Evolutionary conservation across 2,329 filamentous ascomycete species (phyloP).

Genomic region (Alternaria conjuncta): DNA sequence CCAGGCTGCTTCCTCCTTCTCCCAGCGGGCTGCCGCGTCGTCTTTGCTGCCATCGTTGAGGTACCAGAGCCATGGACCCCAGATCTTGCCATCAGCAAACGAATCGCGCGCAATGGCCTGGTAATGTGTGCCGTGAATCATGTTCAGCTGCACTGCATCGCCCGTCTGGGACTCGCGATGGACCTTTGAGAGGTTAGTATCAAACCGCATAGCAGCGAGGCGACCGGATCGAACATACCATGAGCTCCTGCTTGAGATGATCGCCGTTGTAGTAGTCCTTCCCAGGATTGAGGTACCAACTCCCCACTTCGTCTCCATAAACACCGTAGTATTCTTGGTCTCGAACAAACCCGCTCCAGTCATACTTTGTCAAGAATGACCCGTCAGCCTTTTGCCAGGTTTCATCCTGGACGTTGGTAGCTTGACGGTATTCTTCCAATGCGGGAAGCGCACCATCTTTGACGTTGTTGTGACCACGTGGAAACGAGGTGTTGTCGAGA

Average conservation of each 20-base stretch:
- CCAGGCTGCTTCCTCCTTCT: slow-evolving; percentile 54
- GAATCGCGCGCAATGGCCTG: slow-evolving; percentile 39
- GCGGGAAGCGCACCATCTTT: slow-evolving; percentile 56
- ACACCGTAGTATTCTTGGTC: slow-evolving; percentile 58
- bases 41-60: slow-evolving; percentile 56
- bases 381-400: slow-evolving; percentile 59
- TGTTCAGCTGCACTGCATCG: slow-evolving; percentile 61
- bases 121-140: slow-evolving; percentile 59
- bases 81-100: slow-evolving; percentile 46
- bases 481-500: slow-evolving; percentile 58
- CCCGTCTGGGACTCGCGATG: slow-evolving; percentile 60
- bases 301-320: slow-evolving; percentile 58
- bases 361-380: slow-evolving; percentile 61
- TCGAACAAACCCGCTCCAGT: slow-evolving; percentile 52
- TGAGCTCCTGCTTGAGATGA: slow-evolving; percentile 61
- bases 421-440: slow-evolving; percentile 51
- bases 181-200: slow-evolving; percentile 30
- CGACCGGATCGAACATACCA: slow-evolving; percentile 36
- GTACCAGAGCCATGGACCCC: slow-evolving; percentile 51
- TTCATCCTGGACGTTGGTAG: slow-evolving; percentile 61
- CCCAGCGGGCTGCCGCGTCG: slow-evolving; percentile 51
- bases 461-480: slow-evolving; percentile 54
- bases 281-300: slow-evolving; percentile 59
- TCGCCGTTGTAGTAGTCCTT: slow-evolving; percentile 62
- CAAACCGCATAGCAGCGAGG: neutral